Base-by-base conservation (phyloP, 192 early-diverging fungal genomes). In the Podila horticola region DNA sequence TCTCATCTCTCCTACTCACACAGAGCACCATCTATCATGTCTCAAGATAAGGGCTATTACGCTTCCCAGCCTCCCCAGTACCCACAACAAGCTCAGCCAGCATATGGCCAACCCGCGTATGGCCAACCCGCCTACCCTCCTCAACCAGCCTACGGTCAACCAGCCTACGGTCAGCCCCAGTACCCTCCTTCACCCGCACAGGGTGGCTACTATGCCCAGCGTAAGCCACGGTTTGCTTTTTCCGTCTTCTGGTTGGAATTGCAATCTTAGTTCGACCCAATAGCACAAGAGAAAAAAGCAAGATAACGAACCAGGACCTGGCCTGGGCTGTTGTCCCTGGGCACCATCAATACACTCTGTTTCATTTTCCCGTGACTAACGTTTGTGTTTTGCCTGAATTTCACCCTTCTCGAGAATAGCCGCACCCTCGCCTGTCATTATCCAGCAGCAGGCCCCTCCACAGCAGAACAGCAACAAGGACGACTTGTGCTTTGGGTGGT, bases 61-160 rank as follows among this genome's bases (percentile, higher is more conserved):
- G 76, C 76, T 60, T 61, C 76, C 26, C 76, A 79, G 66, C 76
- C 76, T 50, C 76, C 76, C 24, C 76, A 79, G 48, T 79, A 79
- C 45, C 76, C 76, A 11, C 76, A 79, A 52, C 70, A 72, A 49
- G 64, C 70, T 4, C 66, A 72, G 65, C 76, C 76, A 4, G 76
- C 65, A 29, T 79, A 79, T 64, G 76, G 76, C 6, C 76, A 79
- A 41, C 76, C 76, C 31, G 70, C 64, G 2, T 79, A 79, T 26
- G 76, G 76, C 22, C 70, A 79, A 31, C 68, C 76, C 17, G 69
- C 76, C 48, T 79, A 69, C 34, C 9, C 9, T 26, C 63, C 64
- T 50, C 69, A 71, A 31, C 69, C 75, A 48, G 76, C 69, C 12
- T 79, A 79, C 51, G 49, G 57, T 58, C 68, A 70, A 29, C 68